Evolutionary conservation across 2,329 filamentous ascomycete genomes (phyloP).

Genomic region (Cercospora berteroae): DNA sequence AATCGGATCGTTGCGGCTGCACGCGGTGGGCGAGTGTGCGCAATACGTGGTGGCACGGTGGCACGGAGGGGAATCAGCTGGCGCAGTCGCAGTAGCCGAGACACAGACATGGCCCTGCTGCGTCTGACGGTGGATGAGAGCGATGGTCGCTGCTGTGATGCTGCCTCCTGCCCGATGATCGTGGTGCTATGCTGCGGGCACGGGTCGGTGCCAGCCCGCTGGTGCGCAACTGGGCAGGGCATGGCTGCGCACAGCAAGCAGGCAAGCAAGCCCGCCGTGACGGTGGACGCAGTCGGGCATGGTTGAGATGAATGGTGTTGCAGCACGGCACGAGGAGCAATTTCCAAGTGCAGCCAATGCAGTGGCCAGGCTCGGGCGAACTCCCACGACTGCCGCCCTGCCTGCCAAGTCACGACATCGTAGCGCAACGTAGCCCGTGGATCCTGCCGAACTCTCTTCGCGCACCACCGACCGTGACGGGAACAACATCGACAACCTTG

Average conservation of each 20-base stretch:
- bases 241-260: background rate
- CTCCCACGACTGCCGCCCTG: background rate
- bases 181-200: background rate
- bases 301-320: background rate
- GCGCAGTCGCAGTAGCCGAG: background rate
- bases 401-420: background rate
- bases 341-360: slow-evolving; percentile 1
- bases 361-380: background rate
- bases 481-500: slow-evolving; percentile 2
- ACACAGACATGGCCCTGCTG: background rate
- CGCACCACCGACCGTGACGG: background rate
- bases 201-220: background rate
- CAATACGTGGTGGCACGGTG: background rate
- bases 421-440: background rate
- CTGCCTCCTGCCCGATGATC: background rate
- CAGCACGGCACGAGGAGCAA: background rate
- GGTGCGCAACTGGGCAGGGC: background rate
- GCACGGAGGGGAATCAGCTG: background rate
- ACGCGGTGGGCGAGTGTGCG: background rate
- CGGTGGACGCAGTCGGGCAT: background rate
- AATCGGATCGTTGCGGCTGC: background rate
- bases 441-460: background rate
- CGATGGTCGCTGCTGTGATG: background rate
- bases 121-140: background rate
- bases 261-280: background rate